Evolutionary conservation across 2,329 filamentous ascomycete species (phyloP).

Genomic region (Paramyrothecium sp.): DNA sequence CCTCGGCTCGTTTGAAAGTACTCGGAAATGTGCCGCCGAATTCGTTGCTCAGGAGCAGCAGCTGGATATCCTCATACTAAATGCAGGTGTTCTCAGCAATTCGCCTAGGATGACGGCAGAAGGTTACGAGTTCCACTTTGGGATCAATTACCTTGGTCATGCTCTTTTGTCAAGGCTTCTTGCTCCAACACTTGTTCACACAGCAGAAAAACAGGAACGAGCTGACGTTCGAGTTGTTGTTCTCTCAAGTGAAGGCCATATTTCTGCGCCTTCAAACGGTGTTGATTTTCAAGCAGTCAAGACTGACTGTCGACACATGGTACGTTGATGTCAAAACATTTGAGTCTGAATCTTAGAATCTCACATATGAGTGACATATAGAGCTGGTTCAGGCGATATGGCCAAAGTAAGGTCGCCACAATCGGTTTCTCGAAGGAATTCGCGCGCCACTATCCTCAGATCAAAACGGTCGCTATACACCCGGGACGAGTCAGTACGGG

Average conservation of each 20-base stretch:
- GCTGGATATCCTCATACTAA: conserved; percentile 1
- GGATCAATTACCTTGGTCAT: conserved; percentile 4
- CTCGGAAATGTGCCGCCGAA: background rate
- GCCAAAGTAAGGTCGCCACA: conserved; percentile 20
- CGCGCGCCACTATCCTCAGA: conserved; percentile 6
- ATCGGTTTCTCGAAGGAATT: background rate
- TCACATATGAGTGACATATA: background rate
- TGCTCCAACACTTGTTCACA: background rate
- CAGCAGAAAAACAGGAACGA: background rate
- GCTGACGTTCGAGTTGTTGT: conserved; percentile 1
- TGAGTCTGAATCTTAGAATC: too few relatives aligned
- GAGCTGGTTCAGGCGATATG: conserved; percentile 13
- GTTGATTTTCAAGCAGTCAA: background rate
- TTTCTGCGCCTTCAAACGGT: background rate
- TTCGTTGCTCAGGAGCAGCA: background rate
- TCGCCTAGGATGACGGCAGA: background rate
- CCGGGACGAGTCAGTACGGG: background rate
- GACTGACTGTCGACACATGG: background rate
- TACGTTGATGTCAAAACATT: background rate
- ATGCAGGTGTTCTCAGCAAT: background rate
- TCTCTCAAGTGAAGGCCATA: background rate
- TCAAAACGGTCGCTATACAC: conserved; percentile 14
- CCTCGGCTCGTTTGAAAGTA: background rate
- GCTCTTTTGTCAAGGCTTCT: background rate
- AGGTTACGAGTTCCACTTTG: conserved; percentile 3